These are phyloP conservation scores for Xylaria palmicola DNA, from an alignment of 495 filamentous ascomycete species.

Conservation along the genomic window DNA sequence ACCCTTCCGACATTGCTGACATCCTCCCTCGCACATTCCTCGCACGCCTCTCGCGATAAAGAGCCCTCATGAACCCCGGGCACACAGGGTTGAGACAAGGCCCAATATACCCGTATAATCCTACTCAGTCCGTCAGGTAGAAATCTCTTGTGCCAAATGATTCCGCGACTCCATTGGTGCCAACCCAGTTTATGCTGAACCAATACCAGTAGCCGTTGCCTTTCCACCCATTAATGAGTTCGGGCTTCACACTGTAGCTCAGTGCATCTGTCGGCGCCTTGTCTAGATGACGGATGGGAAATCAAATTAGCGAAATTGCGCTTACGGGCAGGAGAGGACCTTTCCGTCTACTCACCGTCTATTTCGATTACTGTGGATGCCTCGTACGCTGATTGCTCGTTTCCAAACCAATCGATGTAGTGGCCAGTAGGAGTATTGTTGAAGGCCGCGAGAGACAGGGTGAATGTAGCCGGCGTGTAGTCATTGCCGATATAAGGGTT, in stretches of 20 bases:
- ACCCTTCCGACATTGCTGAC: too few species aligned
- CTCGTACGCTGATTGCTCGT: not conserved
- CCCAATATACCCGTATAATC: not conserved
- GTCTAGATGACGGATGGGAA: not conserved
- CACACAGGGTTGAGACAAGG: too few species aligned
- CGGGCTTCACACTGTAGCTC: not conserved
- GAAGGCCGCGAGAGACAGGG: not conserved
- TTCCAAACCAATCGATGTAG: not conserved
- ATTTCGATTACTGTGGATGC: not conserved
- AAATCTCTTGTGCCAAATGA: not conserved
- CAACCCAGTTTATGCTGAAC: not conserved
- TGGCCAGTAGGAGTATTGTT: not conserved
- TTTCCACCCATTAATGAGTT: not conserved
- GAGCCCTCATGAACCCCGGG: too few species aligned
- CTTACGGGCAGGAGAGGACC: not conserved
- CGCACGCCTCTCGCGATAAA: too few species aligned
- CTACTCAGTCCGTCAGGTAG: not conserved
- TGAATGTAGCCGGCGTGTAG: not conserved
- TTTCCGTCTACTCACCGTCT: not conserved
- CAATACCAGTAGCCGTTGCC: conserved; percentile 1
- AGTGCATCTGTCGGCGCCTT: not conserved
- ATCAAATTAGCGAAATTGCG: not conserved
- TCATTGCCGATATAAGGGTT: not conserved
- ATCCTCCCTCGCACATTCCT: too few species aligned
- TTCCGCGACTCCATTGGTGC: not conserved